phyloP scores from a whole-genome alignment of 371 early-diverging fungal genomes.

The Mucor piriformis region DNA sequence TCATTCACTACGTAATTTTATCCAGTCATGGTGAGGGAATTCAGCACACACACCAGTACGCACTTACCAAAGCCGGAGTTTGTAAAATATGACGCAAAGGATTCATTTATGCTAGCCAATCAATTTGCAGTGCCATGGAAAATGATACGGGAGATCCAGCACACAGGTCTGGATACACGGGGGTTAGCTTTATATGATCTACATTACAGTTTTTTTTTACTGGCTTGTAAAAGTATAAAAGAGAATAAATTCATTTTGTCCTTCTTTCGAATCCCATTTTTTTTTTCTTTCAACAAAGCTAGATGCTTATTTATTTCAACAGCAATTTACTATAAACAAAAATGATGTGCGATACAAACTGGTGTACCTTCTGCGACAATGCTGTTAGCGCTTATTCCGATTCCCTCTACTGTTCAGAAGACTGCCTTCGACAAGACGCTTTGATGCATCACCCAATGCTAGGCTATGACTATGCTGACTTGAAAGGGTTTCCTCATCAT shows the following conservation, averaged over 20 bases:
- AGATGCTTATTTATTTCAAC: conserved; percentile 1
- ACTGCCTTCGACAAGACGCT: conserved; percentile 33
- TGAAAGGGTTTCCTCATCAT: conserved; percentile 31
- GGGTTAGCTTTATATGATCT: neutral
- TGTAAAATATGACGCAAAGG: conserved; percentile 1
- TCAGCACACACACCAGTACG: too few species aligned
- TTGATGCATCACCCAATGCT: conserved; percentile 34
- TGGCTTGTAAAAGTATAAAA: too few species aligned
- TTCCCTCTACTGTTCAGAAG: conserved; percentile 38
- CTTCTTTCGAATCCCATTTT: neutral
- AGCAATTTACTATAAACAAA: too few species aligned
- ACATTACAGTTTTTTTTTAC: neutral
- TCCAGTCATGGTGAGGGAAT: neutral
- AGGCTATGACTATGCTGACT: conserved; percentile 38
- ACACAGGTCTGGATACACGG: neutral
- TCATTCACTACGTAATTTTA: neutral
- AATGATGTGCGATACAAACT: conserved; percentile 34
- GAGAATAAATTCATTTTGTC: too few species aligned
- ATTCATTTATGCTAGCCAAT: conserved; percentile 12
- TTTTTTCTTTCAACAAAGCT: neutral
- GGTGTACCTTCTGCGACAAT: conserved; percentile 44
- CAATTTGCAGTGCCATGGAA: neutral
- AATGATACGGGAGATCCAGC: conserved; percentile 5
- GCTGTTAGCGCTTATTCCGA: conserved; percentile 32
- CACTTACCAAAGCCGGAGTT: too few species aligned